Percentiles rank a stretch among this genome's conserved stretches.
Evolutionary conservation across 176 grass and related monocot genomes (phyloP).

Genomic region (Miscanthus lutarioriparius): DNA sequence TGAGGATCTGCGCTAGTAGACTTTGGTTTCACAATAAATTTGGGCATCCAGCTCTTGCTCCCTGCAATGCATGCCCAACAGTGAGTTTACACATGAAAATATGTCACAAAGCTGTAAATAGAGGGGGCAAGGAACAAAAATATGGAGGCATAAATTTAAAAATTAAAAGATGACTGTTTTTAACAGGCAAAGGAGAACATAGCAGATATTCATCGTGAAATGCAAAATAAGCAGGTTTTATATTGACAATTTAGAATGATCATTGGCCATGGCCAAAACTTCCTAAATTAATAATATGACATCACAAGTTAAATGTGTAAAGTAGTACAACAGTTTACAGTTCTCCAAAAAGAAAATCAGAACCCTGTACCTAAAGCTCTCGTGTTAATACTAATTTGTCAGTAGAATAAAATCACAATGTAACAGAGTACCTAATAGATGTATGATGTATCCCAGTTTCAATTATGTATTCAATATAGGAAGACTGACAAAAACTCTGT

Average conservation of each 20-base stretch:
- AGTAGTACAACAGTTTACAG: neutral
- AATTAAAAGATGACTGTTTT: constrained; percentile 9
- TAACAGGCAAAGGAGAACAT: neutral
- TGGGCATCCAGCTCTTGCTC: constrained; percentile 42
- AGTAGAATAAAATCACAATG: neutral
- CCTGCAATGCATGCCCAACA: constrained; percentile 19
- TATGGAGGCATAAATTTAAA: neutral
- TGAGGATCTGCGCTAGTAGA: neutral
- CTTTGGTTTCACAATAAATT: constrained; percentile 56
- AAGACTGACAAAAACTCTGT: neutral
- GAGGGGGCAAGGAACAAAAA: neutral
- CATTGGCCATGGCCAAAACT: neutral
- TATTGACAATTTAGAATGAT: neutral
- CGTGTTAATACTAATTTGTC: neutral
- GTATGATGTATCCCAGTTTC: neutral
- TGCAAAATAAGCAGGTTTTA: neutral
- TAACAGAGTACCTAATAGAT: neutral
- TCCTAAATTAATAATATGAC: neutral
- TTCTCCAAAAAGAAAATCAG: neutral
- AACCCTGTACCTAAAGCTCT: neutral
- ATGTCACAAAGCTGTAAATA: neutral
- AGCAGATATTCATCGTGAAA: neutral
- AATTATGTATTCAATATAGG: neutral
- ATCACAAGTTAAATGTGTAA: neutral
- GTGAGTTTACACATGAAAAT: constrained; percentile 23